phyloP scores from a whole-genome alignment of 2,329 filamentous ascomycete genomes.

The Metarhizium album region DNA sequence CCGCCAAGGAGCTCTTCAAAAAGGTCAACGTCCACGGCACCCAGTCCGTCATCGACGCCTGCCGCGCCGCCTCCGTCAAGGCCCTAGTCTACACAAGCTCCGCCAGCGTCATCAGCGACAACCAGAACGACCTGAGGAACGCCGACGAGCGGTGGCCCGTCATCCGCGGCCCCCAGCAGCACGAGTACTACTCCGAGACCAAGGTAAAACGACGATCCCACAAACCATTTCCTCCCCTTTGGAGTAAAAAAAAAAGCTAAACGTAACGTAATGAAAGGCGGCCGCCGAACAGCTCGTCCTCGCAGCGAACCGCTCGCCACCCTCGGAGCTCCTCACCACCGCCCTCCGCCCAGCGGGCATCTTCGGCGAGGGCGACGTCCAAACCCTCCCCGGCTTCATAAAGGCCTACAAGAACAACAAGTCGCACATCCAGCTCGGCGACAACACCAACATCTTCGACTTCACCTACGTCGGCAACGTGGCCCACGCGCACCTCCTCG shows the following conservation, averaged over 20 bases:
- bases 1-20: conserved; percentile 53
- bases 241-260: background rate
- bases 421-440: conserved; percentile 70
- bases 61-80: conserved; percentile 58
- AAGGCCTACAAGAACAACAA: conserved; percentile 57
- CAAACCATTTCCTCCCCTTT: background rate
- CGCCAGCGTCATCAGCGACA: conserved; percentile 78
- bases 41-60: conserved; percentile 62
- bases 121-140: conserved; percentile 66
- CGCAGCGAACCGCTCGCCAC: conserved; percentile 52
- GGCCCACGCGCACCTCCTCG: conserved; percentile 72
- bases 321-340: conserved; percentile 58
- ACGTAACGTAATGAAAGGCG: conserved; percentile 31
- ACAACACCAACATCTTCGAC: conserved; percentile 53
- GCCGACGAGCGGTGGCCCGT: conserved; percentile 76
- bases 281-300: conserved; percentile 75
- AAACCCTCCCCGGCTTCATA: conserved; percentile 63
- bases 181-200: conserved; percentile 80
- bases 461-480: conserved; percentile 56
- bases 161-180: conserved; percentile 58
- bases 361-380: conserved; percentile 80
- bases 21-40: conserved; percentile 88
- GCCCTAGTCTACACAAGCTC: conserved; percentile 87
- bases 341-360: conserved; percentile 80
- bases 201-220: conserved; percentile 45